Conservation (phyloP, 805 yeast genomes). For the Cyberlindnera euphorbiiphila region DNA sequence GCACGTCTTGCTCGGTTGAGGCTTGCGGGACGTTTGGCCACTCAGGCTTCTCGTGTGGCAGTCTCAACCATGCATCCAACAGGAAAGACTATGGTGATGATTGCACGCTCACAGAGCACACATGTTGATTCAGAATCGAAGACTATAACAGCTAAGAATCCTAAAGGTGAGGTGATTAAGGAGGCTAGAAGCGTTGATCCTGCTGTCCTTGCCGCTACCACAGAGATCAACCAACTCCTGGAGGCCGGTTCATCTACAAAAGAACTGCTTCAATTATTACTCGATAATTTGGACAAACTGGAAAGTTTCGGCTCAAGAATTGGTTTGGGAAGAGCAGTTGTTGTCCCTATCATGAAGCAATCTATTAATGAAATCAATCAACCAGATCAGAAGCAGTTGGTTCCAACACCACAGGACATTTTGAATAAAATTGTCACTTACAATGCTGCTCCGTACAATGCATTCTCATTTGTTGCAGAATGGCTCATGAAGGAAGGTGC, state of each 20-base stretch:
- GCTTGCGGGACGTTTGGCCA: background rate
- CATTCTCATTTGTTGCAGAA: slow-evolving; percentile 14
- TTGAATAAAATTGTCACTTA: slow-evolving; percentile 17
- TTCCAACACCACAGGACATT: slow-evolving; percentile 23
- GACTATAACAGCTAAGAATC: background rate
- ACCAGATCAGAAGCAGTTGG: slow-evolving; percentile 13
- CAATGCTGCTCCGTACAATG: slow-evolving; percentile 15
- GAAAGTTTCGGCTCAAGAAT: background rate
- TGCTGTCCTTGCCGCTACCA: slow-evolving; percentile 1
- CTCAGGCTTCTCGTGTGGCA: slow-evolving; percentile 3
- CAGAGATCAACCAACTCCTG: slow-evolving; percentile 2
- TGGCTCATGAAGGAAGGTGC: slow-evolving; percentile 17
- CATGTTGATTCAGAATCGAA: background rate
- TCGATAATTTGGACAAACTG: slow-evolving; percentile 6
- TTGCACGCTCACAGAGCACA: slow-evolving; percentile 1
- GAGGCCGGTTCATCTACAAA: slow-evolving; percentile 6
- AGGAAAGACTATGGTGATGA: background rate
- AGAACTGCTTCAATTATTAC: slow-evolving; percentile 5
- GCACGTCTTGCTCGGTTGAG: slow-evolving; percentile 6
- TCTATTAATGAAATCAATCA: slow-evolving; percentile 18
- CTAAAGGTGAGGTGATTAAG: background rate
- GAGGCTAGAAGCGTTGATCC: slow-evolving; percentile 2
- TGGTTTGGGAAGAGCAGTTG: slow-evolving; percentile 1
- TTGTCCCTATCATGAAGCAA: slow-evolving; percentile 10
- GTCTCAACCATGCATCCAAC: background rate